Conservation (phyloP, 257 asterid genomes). For the Gentiana dahurica region DNA sequence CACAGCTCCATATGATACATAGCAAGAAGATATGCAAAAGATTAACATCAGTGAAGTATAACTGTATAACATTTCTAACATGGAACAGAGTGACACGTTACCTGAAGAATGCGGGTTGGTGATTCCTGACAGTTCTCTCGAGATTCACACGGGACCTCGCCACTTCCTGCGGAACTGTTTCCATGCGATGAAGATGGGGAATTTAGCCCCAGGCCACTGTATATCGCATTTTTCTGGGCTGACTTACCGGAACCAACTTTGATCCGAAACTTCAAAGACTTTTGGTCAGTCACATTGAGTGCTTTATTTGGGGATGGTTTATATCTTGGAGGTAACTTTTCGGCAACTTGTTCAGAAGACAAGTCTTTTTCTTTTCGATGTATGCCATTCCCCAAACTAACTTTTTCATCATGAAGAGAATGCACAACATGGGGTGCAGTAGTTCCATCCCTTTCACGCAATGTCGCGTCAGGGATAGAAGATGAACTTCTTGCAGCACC, state of each 20-base stretch:
- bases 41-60: background rate
- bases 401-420: constrained; percentile 25
- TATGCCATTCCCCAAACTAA: constrained; percentile 26
- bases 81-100: constrained; percentile 15
- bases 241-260: constrained; percentile 58
- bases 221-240: constrained; percentile 52
- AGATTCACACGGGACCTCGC: constrained; percentile 30
- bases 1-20: constrained; percentile 8
- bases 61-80: background rate
- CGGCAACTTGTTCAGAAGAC: constrained; percentile 33
- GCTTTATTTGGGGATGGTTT: constrained; percentile 35
- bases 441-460: constrained; percentile 28
- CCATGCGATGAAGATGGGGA: constrained; percentile 80
- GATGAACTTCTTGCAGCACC: constrained; percentile 30
- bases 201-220: constrained; percentile 65
- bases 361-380: constrained; percentile 24
- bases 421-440: constrained; percentile 20
- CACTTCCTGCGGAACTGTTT: constrained; percentile 54
- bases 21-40: background rate
- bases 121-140: constrained; percentile 38
- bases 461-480: constrained; percentile 21
- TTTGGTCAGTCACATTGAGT: constrained; percentile 29
- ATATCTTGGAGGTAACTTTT: constrained; percentile 28
- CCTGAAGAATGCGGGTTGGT: constrained; percentile 55
- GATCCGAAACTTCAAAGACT: constrained; percentile 57